Evolutionary conservation across 371 early-diverging fungal species (phyloP), one percentile per base, ranked within the genome.

Genomic region (Chytridiales sp.): DNA sequence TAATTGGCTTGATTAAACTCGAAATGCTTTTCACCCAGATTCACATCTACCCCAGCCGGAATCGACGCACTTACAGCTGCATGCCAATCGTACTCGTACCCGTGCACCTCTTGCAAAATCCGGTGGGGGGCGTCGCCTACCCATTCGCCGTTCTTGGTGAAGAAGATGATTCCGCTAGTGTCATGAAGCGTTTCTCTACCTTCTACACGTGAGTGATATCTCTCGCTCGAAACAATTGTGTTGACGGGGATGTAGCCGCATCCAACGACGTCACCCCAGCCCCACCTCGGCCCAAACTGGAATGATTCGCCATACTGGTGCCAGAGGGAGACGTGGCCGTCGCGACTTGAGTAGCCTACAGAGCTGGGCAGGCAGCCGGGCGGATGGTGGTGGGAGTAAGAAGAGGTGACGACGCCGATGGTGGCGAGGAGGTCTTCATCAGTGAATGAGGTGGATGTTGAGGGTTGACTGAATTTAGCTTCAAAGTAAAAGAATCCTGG

Each of bases 111-210:
- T n/a, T 29, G 47, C 3, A 31, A 38, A 22, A 70, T 56, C 34
- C 40, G 32, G 43, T 47, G 32, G 4, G 70, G 63, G 26, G 67
- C 70, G 42, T 70, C 66, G 15, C 66, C 70, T 11, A 70, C 66
- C 70, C 70, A 70, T 15, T 51, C 35, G 5, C 70, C 70, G 43
- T 70, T 70, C n/a, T 59, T 41, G 4, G 70, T 70, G 59, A 66
- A 70, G 36, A 66, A 70, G 15, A 70, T 26, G 21, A 34, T 35
- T 1, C 59, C 65, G 1, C 46, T 34, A 19, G 50, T 38, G 5
- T 8, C n/a, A 26, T 11, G 13, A 3, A 5, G 11, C 41, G 21
- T 24, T 24, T 21, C 46, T 24, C 19, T 9, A 44, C 19, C 6
- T 8, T 22, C n/a, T 22, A 17, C 22, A 22, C 8, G 11, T 21